Evolutionary conservation across 768 basidiomycete species (phyloP).

Genomic region (Boletus pseudopeckii): DNA sequence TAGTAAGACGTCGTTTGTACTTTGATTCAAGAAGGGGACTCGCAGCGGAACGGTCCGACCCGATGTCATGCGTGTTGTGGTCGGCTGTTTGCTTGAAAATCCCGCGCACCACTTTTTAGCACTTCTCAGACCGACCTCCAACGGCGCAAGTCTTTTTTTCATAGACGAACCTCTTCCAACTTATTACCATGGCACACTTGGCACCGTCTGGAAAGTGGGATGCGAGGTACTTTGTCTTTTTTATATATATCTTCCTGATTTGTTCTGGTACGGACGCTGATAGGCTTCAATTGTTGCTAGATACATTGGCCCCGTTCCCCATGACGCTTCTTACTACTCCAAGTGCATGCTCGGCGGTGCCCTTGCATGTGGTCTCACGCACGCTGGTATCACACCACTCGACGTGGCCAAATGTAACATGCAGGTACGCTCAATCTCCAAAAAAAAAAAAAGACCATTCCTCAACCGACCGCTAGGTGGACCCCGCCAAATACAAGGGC

Average conservation of each 20-base stretch:
- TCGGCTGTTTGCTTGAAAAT: constrained; percentile 2
- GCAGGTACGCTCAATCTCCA: constrained; percentile 52
- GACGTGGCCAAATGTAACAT: constrained; percentile 92
- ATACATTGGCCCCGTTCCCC: constrained; percentile 68
- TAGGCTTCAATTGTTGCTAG: constrained; percentile 34
- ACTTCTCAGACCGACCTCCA: constrained; percentile 23
- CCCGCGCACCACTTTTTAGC: neutral
- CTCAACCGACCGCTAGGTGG: constrained; percentile 48
- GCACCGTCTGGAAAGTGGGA: constrained; percentile 65
- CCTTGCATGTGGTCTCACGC: constrained; percentile 84
- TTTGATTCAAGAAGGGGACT: too few species aligned
- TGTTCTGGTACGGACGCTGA: neutral
- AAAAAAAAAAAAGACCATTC: too few species aligned
- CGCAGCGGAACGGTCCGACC: neutral
- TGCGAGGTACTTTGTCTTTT: constrained; percentile 47
- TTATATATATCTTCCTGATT: neutral
- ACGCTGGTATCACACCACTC: constrained; percentile 82
- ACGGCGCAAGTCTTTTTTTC: constrained; percentile 20
- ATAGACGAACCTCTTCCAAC: constrained; percentile 27
- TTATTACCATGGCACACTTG: constrained; percentile 47
- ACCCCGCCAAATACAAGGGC: constrained; percentile 72
- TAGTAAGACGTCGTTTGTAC: neutral
- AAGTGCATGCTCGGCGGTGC: constrained; percentile 88
- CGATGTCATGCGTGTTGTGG: constrained; percentile 11
- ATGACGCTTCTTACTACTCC: constrained; percentile 72